These are phyloP conservation scores for Quercus engelmannii DNA, from an alignment of 306 rosid genomes.

Conservation along the genomic window DNA sequence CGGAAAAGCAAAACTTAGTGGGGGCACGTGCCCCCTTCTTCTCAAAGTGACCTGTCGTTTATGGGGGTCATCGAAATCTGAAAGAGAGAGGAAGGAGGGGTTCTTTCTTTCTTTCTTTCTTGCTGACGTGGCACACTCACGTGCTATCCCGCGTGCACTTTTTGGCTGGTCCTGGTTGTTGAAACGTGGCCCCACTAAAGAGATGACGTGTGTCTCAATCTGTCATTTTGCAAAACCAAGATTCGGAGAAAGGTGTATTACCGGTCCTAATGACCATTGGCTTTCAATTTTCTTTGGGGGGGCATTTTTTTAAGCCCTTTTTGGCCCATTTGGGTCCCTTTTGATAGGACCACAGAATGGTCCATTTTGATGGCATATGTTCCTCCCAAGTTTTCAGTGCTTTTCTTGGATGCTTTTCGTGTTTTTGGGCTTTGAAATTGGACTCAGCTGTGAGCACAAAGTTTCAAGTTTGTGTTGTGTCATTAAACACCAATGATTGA, in stretches of 20 bases:
- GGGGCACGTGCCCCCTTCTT: conserved; percentile 66
- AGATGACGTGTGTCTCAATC: conserved; percentile 50
- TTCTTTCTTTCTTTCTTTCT: not conserved
- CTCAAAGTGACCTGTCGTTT: conserved; percentile 63
- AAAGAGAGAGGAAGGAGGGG: conserved; percentile 24
- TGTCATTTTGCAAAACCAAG: not conserved
- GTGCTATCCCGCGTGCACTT: conserved; percentile 38
- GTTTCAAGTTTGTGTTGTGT: too few relatives aligned
- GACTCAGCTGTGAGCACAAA: too few relatives aligned
- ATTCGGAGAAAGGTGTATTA: not conserved
- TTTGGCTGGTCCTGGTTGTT: conserved; percentile 6
- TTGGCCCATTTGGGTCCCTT: too few relatives aligned
- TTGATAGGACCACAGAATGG: too few relatives aligned
- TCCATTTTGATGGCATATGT: too few relatives aligned
- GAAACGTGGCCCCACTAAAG: conserved; percentile 30
- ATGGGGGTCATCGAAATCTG: conserved; percentile 59
- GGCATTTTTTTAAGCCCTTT: too few relatives aligned
- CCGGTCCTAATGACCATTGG: too few relatives aligned
- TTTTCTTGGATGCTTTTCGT: too few relatives aligned
- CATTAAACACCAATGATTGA: too few relatives aligned
- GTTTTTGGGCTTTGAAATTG: too few relatives aligned
- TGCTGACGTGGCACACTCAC: conserved; percentile 55
- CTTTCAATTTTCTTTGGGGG: too few relatives aligned
- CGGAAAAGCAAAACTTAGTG: conserved; percentile 21
- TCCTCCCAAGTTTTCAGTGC: too few relatives aligned